Conservation (phyloP, 2,329 filamentous ascomycete genomes). For the Fusarium sterilihyphosum region DNA sequence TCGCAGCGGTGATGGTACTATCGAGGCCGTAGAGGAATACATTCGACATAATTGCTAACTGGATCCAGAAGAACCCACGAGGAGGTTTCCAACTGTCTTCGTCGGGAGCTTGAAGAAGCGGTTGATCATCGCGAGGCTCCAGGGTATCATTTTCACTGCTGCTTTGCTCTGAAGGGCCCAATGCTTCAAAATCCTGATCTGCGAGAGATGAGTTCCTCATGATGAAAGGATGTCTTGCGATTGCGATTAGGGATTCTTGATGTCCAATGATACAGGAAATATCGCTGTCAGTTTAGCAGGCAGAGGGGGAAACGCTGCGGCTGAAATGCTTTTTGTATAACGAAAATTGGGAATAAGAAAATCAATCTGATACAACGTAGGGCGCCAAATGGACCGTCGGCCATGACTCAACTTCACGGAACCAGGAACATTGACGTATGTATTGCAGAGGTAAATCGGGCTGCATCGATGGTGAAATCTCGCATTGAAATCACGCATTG, state of each 20-base stretch:
- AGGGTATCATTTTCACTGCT: not conserved
- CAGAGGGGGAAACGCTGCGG: not conserved
- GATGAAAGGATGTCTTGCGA: too few relatives aligned
- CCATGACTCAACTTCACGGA: not conserved
- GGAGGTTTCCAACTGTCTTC: slow-evolving; percentile 57
- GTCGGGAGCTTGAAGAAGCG: slow-evolving; percentile 33
- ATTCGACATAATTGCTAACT: slow-evolving; percentile 71
- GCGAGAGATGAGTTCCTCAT: slow-evolving; percentile 1
- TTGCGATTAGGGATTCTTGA: too few relatives aligned
- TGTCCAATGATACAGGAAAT: not conserved
- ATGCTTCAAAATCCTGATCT: not conserved
- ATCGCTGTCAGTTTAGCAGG: not conserved
- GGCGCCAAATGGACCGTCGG: slow-evolving; percentile 15
- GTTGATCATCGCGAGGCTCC: slow-evolving; percentile 33
- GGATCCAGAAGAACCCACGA: slow-evolving; percentile 65
- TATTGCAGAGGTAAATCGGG: slow-evolving; percentile 9
- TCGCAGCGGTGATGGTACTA: slow-evolving; percentile 77
- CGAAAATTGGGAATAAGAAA: not conserved
- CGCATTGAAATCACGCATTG: slow-evolving; percentile 28
- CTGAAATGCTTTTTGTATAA: not conserved
- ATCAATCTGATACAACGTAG: not conserved
- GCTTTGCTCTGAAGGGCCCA: slow-evolving; percentile 1
- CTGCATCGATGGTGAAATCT: slow-evolving; percentile 33
- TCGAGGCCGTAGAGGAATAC: slow-evolving; percentile 76
- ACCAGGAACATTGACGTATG: slow-evolving; percentile 7